Percentiles rank a stretch among this genome's conserved stretches.
Evolutionary conservation across 2,329 filamentous ascomycete species (phyloP).

Genomic region (Penicillium sp.): DNA sequence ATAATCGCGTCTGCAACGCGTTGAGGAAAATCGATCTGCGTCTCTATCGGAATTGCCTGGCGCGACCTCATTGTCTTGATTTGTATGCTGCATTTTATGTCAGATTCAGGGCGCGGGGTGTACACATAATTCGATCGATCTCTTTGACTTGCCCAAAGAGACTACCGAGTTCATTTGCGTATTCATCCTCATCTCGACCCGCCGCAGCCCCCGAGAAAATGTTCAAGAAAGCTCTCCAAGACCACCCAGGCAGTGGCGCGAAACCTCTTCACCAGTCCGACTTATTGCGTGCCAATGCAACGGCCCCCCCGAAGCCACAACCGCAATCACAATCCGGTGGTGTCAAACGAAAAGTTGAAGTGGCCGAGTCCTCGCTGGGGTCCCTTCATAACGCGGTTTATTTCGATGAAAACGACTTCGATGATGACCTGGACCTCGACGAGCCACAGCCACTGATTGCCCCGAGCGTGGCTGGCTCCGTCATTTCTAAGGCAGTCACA

Average conservation of each 20-base stretch:
- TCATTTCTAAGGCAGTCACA: conserved; percentile 9
- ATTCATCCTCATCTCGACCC: conserved; percentile 22
- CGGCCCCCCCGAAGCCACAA: conserved; percentile 16
- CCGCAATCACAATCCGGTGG: conserved; percentile 25
- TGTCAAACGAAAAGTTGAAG: conserved; percentile 35
- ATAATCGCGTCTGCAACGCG: conserved; percentile 10
- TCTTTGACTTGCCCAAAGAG: conserved; percentile 17
- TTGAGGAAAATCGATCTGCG: conserved; percentile 7
- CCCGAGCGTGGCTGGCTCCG: conserved; percentile 4
- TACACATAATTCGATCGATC: conserved; percentile 18
- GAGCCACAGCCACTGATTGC: conserved; percentile 26
- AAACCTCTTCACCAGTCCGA: conserved; percentile 31
- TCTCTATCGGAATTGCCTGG: neutral
- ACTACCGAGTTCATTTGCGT: conserved; percentile 17
- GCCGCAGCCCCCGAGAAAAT: conserved; percentile 20
- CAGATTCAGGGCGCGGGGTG: conserved; percentile 11
- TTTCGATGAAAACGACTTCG: conserved; percentile 75
- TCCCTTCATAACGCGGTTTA: conserved; percentile 46
- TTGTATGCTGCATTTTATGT: conserved; percentile 3
- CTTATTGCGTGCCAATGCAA: conserved; percentile 22
- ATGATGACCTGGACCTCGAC: conserved; percentile 70
- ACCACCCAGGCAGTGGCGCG: conserved; percentile 27
- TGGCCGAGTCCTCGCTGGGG: conserved; percentile 30
- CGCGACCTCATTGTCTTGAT: conserved; percentile 1
- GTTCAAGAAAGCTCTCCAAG: conserved; percentile 37